Conservation (phyloP, 1,139 yeast species). For the Debaryomyces nepalensis region DNA sequence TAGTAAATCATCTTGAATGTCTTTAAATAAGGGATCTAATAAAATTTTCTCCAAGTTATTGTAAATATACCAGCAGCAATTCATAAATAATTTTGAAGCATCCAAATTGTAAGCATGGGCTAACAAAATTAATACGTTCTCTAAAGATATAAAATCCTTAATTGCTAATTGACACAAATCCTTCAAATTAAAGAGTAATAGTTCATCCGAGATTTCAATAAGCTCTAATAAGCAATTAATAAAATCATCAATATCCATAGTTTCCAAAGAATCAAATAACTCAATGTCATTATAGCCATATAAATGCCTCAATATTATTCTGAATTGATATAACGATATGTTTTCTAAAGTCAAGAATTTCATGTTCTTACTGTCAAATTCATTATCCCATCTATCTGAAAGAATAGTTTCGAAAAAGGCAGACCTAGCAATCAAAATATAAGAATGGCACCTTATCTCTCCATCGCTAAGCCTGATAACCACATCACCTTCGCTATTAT, state of each 20-base stretch:
- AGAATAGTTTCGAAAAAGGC: constrained; percentile 67
- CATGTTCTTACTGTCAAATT: constrained; percentile 14
- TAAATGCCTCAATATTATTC: constrained; percentile 55
- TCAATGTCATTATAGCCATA: constrained; percentile 56
- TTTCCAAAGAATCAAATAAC: constrained; percentile 46
- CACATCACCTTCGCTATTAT: constrained; percentile 28
- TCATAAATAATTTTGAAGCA: constrained; percentile 59
- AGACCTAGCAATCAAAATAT: constrained; percentile 57
- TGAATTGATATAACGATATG: constrained; percentile 50
- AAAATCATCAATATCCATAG: constrained; percentile 44
- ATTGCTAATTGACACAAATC: constrained; percentile 66
- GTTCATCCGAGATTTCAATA: constrained; percentile 65
- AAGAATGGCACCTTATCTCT: constrained; percentile 48
- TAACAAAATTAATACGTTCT: constrained; percentile 63
- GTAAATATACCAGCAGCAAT: constrained; percentile 71
- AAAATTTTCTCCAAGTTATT: constrained; percentile 68
- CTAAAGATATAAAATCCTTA: constrained; percentile 60
- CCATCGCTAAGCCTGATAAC: constrained; percentile 45
- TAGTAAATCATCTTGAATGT: constrained; percentile 34
- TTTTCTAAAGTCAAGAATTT: constrained; percentile 48
- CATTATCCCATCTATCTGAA: constrained; percentile 57
- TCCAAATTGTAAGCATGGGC: constrained; percentile 56
- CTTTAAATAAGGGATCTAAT: constrained; percentile 47
- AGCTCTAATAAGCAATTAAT: constrained; percentile 62
- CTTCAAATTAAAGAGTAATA: constrained; percentile 63